These are phyloP conservation scores for Neurospora sp. DNA, from an alignment of 495 filamentous ascomycete genomes.

Conservation along the genomic window DNA sequence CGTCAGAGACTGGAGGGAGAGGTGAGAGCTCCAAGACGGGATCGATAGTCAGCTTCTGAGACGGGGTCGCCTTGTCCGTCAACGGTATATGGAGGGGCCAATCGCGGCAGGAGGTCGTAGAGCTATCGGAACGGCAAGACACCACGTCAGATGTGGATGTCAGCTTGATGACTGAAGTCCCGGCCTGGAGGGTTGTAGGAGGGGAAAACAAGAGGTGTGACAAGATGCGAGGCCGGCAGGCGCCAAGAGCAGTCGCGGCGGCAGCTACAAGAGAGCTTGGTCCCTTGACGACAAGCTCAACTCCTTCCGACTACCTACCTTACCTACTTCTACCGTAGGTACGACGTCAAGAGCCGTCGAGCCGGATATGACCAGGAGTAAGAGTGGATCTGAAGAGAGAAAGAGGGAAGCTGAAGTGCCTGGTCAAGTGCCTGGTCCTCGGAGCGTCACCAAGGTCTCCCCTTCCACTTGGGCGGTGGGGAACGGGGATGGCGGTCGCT, in stretches of 20 bases:
- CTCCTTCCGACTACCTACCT: neutral
- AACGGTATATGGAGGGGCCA: neutral
- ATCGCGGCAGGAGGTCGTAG: neutral
- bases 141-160: neutral
- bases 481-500: neutral
- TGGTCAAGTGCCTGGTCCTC: neutral
- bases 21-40: neutral
- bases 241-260: neutral
- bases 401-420: neutral
- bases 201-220: neutral
- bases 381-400: neutral
- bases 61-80: neutral
- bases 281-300: neutral
- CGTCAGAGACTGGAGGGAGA: neutral
- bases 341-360: neutral
- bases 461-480: neutral
- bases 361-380: neutral
- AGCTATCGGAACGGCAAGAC: neutral
- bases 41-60: neutral
- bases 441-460: neutral
- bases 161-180: neutral
- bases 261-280: neutral
- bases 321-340: neutral
- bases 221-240: neutral
- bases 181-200: neutral